A percentile compares a stretch with the other conserved stretches of the same genome.
These are phyloP conservation scores for Proteromonas lacertae DNA, from an alignment of 352 stramenopile genomes.

Conservation along the genomic window DNA sequence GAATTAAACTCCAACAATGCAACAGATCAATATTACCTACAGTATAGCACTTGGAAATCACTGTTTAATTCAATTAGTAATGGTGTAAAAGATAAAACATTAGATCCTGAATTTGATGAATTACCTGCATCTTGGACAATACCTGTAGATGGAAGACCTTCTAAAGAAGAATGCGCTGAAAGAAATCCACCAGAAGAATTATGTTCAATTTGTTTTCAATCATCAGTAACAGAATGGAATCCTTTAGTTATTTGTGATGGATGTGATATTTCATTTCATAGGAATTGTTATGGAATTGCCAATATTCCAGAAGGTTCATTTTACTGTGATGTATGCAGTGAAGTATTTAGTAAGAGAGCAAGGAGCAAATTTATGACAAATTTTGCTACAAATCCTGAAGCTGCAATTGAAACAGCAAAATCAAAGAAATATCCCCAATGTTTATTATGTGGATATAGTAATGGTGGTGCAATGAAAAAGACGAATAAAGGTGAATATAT, in stretches of 20 bases:
- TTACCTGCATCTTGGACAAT: conserved; percentile 1
- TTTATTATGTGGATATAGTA: too few relatives aligned
- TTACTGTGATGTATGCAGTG: conserved; percentile 35
- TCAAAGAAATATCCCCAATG: too few relatives aligned
- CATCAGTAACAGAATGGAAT: conserved; percentile 19
- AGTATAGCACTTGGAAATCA: not conserved
- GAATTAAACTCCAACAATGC: too few relatives aligned
- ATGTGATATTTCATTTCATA: conserved; percentile 36
- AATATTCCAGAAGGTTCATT: conserved; percentile 26
- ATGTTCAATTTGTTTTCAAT: conserved; percentile 1
- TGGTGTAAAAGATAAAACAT: not conserved
- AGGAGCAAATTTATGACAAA: too few relatives aligned
- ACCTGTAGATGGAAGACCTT: not conserved
- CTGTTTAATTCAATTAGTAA: not conserved
- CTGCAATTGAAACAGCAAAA: too few relatives aligned
- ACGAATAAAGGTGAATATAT: too few relatives aligned
- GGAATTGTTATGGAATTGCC: conserved; percentile 41
- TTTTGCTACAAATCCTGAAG: too few relatives aligned
- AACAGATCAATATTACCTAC: too few relatives aligned
- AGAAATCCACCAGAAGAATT: not conserved
- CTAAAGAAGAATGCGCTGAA: not conserved
- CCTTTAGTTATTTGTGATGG: conserved; percentile 49
- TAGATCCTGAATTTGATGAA: not conserved
- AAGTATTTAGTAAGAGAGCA: too few relatives aligned
- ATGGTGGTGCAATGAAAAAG: too few relatives aligned